Evolutionary conservation across 257 asterid species (phyloP), one percentile per base, ranked within the genome.

Genomic region (Cruciata laevipes): DNA sequence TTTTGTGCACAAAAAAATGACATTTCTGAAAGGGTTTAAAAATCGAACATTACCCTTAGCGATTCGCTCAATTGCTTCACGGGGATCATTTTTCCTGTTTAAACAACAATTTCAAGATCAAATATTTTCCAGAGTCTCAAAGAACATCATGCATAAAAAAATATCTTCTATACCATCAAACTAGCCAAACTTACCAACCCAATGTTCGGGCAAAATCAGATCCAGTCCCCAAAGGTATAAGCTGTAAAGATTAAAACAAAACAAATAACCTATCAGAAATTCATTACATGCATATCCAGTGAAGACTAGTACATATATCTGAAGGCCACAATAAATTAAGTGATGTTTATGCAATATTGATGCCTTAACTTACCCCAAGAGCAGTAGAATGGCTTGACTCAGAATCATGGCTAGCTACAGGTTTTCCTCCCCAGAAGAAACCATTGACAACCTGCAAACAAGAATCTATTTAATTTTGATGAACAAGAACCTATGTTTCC

Each of bases 201-300:
- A 86, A 80, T 59, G 98, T 89, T 79, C 96, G 85, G 61, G 96
- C 94, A 71, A 88, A 91, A 78, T 91, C 98, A 42, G 96, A 91
- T 80, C 94, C 98, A 72, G 96, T 91, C 74, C 98, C 98, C 80
- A 91, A 76, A 51, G 98, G 98, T 51, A 91, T 87, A 71, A 89
- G 85, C 96, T 89, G 90, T 69, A 65, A 80, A 77, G 71, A 85
- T 76, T 66, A 65, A 76, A 67, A 71, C 24, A 66, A 62, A 70
- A 60, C 23, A 66, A 72, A 47, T 56, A 68, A 69, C 37, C 73
- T 66, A 61, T 55, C 63, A 71, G 18, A 68, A 71, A 73, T 74
- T 24, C 63, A 62, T 25, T 27, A 57, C 65, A 74, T 38, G 31
- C 62, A 65, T 72, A 66, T 69, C 31, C 23, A 61, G 23, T 61